Base-by-base conservation (phyloP, 179 eudicot genomes). In the Silene coronaria region DNA sequence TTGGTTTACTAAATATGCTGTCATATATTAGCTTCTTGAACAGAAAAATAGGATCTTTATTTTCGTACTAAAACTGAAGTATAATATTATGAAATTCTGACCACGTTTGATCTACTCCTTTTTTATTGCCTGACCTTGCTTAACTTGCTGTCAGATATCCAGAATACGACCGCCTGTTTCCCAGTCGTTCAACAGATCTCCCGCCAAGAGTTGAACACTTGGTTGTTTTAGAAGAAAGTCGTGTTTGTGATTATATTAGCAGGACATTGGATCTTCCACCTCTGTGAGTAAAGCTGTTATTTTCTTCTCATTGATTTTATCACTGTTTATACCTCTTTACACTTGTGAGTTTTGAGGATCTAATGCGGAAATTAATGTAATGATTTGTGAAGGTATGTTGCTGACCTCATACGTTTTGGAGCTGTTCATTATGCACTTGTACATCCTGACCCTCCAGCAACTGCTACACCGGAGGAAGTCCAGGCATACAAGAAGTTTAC, bases 361-460 rank as follows among this genome's bases (percentile, higher is more conserved):
- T 81, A 42, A 67, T 79, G 21, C 71, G 55, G 19, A 32, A 26
- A 24, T 34, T 17, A 19, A n/a, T 4, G 74, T 23, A 76, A 79
- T 82, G 55, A 34, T 79, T 61, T 67, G 34, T 70, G 77, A 83
- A 95, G 99, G 86, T 95, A 84, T 88, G 97, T 92, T 84, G 89
- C 89, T 82, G 97, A 95, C 76, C 96, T 95, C 68, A 95, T 95
- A 83, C 90, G 80, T 28, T 92, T 95, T 84, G 99, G 99, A 81
- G 95, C 99, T 78, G 96, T 95, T 57, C 87, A 88, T 83, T 90
- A 86, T 78, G 99, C 99, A 71, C 95, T 92, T 71, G 93, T 95
- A 72, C 89, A 88, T 76, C 99, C 99, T 24, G 72, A 86, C 67
- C 97, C 97, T 38, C 97, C 99, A 73, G 79, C 90, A 78, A 92